Conservation (phyloP, 2,329 filamentous ascomycete species). For the Lithohypha guttulata region DNA sequence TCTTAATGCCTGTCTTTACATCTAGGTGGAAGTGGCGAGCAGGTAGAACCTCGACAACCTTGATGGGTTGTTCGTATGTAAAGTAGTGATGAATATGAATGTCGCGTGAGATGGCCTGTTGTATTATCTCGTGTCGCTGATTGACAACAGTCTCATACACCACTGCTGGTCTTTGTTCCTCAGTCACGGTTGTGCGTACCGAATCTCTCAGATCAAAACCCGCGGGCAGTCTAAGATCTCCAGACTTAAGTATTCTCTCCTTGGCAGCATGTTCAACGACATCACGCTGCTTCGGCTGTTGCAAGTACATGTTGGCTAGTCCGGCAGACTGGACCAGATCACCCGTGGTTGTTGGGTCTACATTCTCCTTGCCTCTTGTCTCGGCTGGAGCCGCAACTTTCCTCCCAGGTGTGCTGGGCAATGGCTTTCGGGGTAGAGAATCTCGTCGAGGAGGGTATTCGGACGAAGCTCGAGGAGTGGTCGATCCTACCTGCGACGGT, state of each 20-base stretch:
- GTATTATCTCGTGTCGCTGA: constrained; percentile 22
- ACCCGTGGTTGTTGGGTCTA: not conserved
- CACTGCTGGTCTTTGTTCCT: constrained; percentile 21
- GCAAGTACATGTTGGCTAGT: not conserved
- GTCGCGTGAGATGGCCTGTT: constrained; percentile 27
- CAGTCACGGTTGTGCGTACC: constrained; percentile 14
- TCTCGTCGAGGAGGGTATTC: too few species aligned
- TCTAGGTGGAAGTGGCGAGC: constrained; percentile 26
- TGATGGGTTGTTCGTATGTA: constrained; percentile 26
- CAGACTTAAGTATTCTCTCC: not conserved
- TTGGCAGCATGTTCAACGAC: not conserved
- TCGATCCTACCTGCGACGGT: too few species aligned
- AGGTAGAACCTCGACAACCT: constrained; percentile 26
- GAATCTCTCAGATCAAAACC: constrained; percentile 13
- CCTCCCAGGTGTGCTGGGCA: too few species aligned
- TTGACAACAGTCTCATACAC: constrained; percentile 26
- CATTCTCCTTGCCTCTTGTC: too few species aligned
- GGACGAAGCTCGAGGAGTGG: too few species aligned
- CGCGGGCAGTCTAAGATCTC: constrained; percentile 12
- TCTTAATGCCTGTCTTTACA: constrained; percentile 17
- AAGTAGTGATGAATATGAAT: constrained; percentile 28
- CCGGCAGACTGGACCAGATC: not conserved
- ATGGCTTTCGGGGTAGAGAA: too few species aligned
- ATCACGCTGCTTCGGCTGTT: not conserved
- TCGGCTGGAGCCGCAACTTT: too few species aligned